These are phyloP conservation scores for Lipomyces starkeyi DNA, from an alignment of 805 yeast species.

Conservation along the genomic window DNA sequence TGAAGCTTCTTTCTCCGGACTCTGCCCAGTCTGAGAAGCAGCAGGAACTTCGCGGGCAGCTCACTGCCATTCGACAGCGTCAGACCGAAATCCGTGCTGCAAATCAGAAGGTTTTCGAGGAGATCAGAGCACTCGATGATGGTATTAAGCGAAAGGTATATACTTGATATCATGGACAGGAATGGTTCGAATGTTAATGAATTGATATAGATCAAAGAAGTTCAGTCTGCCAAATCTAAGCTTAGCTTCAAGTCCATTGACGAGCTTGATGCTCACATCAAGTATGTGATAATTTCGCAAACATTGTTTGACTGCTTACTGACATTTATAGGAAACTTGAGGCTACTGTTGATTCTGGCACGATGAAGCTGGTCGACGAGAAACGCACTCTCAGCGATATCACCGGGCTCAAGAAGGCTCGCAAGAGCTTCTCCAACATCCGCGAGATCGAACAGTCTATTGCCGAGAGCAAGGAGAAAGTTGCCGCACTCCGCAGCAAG, in stretches of 20 bases:
- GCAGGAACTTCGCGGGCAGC: constrained; percentile 32
- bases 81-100: constrained; percentile 36
- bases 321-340: constrained; percentile 55
- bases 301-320: not conserved
- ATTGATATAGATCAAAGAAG: constrained; percentile 62
- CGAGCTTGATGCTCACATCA: constrained; percentile 42
- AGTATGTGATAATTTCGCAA: constrained; percentile 11
- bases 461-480: constrained; percentile 77
- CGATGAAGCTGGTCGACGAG: constrained; percentile 88
- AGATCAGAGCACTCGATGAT: constrained; percentile 72
- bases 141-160: constrained; percentile 57
- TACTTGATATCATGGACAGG: not conserved
- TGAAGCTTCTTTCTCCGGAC: constrained; percentile 31
- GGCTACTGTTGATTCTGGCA: constrained; percentile 74
- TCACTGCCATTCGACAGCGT: constrained; percentile 24
- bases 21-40: constrained; percentile 30
- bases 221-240: constrained; percentile 73
- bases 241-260: constrained; percentile 59
- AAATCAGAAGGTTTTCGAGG: constrained; percentile 54
- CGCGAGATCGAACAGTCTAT: constrained; percentile 78
- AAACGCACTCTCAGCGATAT: constrained; percentile 84
- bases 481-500: constrained; percentile 73
- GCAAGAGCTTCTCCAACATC: constrained; percentile 75
- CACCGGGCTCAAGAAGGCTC: constrained; percentile 77
- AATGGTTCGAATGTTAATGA: not conserved